Percentiles rank a stretch among this genome's conserved stretches.
These are phyloP conservation scores for Fusarium setosum DNA, from an alignment of 2,329 filamentous ascomycete genomes.

Conservation along the genomic window DNA sequence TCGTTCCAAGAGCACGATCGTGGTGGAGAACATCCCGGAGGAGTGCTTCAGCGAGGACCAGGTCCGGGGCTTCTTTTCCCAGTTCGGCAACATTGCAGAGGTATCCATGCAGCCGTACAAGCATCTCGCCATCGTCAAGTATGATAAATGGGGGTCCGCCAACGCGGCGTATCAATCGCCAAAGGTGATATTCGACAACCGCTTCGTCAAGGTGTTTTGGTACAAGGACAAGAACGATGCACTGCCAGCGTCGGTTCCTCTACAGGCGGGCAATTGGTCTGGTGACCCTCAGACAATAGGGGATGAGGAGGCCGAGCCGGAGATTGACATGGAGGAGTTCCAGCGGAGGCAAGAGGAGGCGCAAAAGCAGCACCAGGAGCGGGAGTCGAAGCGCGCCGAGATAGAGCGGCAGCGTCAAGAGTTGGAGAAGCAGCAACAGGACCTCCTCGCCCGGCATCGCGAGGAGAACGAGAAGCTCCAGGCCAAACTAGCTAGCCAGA, in stretches of 20 bases:
- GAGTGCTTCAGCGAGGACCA: conserved; percentile 74
- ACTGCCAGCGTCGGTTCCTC: conserved; percentile 40
- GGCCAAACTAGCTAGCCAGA: conserved; percentile 58
- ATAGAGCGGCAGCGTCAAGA: conserved; percentile 71
- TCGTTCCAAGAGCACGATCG: conserved; percentile 73
- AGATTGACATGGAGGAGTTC: conserved; percentile 78
- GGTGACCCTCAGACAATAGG: conserved; percentile 27
- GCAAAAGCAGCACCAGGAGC: conserved; percentile 76
- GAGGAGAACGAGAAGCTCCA: conserved; percentile 75
- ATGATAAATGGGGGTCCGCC: conserved; percentile 72
- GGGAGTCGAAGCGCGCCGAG: conserved; percentile 70
- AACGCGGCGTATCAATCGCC: conserved; percentile 79
- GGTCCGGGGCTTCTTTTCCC: conserved; percentile 75
- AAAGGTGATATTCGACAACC: conserved; percentile 85
- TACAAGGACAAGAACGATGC: conserved; percentile 65
- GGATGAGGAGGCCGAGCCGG: conserved; percentile 54
- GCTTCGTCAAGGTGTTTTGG: conserved; percentile 89
- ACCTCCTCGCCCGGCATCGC: conserved; percentile 71
- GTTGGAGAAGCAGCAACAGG: conserved; percentile 72
- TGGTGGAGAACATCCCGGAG: conserved; percentile 82
- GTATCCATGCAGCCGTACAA: conserved; percentile 75
- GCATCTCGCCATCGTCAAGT: conserved; percentile 77
- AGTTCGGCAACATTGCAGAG: conserved; percentile 75
- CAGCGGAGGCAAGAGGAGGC: conserved; percentile 76
- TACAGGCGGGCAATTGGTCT: conserved; percentile 42